These are phyloP conservation scores for Galerina marginata DNA, from an alignment of 768 basidiomycete genomes.

Conservation along the genomic window DNA sequence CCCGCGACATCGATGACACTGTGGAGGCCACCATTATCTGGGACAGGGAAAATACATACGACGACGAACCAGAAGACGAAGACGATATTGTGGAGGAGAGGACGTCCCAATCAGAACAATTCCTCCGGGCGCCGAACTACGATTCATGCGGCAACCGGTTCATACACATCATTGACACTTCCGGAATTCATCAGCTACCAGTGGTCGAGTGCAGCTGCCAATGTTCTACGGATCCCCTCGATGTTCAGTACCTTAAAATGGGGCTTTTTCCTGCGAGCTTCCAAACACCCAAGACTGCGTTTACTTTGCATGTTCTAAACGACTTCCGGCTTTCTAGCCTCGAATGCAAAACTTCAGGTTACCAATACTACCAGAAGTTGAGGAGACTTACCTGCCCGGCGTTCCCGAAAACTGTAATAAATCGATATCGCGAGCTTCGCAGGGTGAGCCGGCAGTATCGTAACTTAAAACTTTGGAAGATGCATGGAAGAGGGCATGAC, in stretches of 20 bases:
- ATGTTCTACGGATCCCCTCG: conserved; percentile 3
- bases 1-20: neutral
- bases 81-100: neutral
- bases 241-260: conserved; percentile 12
- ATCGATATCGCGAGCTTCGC: conserved; percentile 22
- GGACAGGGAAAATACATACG: neutral
- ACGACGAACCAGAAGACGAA: neutral
- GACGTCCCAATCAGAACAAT: neutral
- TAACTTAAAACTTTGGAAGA: conserved; percentile 18
- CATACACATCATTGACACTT: conserved; percentile 14
- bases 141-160: conserved; percentile 2
- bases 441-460: conserved; percentile 18
- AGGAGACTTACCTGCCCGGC: conserved; percentile 18
- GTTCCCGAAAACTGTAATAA: conserved; percentile 13
- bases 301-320: conserved; percentile 20
- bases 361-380: conserved; percentile 24
- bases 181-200: conserved; percentile 21
- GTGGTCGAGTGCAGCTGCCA: neutral
- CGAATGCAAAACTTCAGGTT: conserved; percentile 23
- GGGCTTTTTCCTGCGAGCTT: conserved; percentile 21
- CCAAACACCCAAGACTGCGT: conserved; percentile 12
- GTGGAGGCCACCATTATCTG: neutral
- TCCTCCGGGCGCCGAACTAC: too few relatives aligned
- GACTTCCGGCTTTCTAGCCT: conserved; percentile 18
- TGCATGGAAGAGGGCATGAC: conserved; percentile 15